These are phyloP conservation scores for Geoglossum glabrum DNA, from an alignment of 495 filamentous ascomycete genomes.

Conservation along the genomic window DNA sequence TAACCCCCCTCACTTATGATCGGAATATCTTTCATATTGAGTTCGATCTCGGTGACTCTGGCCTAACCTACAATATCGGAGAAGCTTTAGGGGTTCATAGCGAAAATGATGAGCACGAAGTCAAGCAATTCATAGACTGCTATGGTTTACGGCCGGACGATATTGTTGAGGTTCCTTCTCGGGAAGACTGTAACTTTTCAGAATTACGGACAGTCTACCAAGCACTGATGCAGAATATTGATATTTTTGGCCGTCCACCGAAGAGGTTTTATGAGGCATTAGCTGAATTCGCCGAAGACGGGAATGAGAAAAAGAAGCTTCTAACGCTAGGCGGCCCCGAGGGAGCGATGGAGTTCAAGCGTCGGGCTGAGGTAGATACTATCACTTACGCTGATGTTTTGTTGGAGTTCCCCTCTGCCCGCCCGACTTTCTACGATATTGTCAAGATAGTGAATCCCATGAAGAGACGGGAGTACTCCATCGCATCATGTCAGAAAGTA, in stretches of 20 bases:
- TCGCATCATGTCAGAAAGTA: slow-evolving; percentile 86
- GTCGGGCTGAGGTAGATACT: slow-evolving; percentile 80
- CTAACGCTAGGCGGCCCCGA: slow-evolving; percentile 59
- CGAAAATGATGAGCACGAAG: slow-evolving; percentile 66
- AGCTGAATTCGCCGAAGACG: slow-evolving; percentile 66
- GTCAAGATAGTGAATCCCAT: slow-evolving; percentile 72
- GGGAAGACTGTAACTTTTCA: slow-evolving; percentile 52
- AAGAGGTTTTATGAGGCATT: slow-evolving; percentile 94
- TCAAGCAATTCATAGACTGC: slow-evolving; percentile 67
- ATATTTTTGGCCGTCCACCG: slow-evolving; percentile 89
- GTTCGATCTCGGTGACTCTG: slow-evolving; percentile 80
- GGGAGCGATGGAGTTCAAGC: slow-evolving; percentile 86
- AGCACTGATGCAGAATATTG: slow-evolving; percentile 77
- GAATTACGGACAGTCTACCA: slow-evolving; percentile 92
- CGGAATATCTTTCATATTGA: slow-evolving; percentile 99
- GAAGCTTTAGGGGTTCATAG: slow-evolving; percentile 96
- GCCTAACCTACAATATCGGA: slow-evolving; percentile 87
- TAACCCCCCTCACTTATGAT: slow-evolving; percentile 78
- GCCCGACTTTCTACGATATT: slow-evolving; percentile 77
- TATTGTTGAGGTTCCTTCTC: slow-evolving; percentile 75
- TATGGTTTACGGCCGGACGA: slow-evolving; percentile 69
- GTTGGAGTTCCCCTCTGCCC: slow-evolving; percentile 71
- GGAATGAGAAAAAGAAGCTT: slow-evolving; percentile 62
- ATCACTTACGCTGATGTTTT: slow-evolving; percentile 83
- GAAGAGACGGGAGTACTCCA: slow-evolving; percentile 95